Evolutionary conservation across 441 rosid species (phyloP), one percentile per base, ranked within the genome.

Genomic region (Gossypium schwendimanii): DNA sequence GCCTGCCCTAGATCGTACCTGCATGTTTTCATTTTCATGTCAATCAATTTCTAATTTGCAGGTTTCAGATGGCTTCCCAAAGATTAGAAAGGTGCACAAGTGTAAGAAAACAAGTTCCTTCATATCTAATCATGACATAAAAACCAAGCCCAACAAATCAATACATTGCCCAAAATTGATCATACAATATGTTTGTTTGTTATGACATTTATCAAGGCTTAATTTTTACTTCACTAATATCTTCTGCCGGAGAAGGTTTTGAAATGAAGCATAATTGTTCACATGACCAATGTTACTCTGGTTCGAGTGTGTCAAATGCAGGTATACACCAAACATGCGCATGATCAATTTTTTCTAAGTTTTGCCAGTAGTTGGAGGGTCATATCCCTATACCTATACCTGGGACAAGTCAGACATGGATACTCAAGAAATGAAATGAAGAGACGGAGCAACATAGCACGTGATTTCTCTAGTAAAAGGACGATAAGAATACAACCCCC

Each of bases 1-100:
- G 97, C 98, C 77, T 94, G 98, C 79, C 81, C 97, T 80, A 94
- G 81, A 75, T 94, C 88, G 70, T 94, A 92, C 90, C 98, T 92
- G 88, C 86, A 80, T 10, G 65, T 71, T 69, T 70, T 66, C 17
- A 28, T 1, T 59, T 70, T 36, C 23, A 26, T 23, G 17, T 23
- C 47, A 9, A 50, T 74, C 67, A 67, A 44, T 64, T 15, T 62
- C 41, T 6, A 14, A n/a, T 49, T 49, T 26, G 21, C 18, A 21
- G 17, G 14, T n/a, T 31, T 31, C 8, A 33, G 2, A 60, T 15
- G 49, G 4, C 2, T 26, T 54, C 52, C 49, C 53, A 44, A n/a
- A 66, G 12, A 47, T 50, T 26, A 67, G 14, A 17, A 41, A 26
- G 31, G 9, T n/a, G 44, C 44, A 68, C 6, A 17, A 28, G 6